Conservation (phyloP, 208 protist species). For the Leishmania martiniquensis region DNA sequence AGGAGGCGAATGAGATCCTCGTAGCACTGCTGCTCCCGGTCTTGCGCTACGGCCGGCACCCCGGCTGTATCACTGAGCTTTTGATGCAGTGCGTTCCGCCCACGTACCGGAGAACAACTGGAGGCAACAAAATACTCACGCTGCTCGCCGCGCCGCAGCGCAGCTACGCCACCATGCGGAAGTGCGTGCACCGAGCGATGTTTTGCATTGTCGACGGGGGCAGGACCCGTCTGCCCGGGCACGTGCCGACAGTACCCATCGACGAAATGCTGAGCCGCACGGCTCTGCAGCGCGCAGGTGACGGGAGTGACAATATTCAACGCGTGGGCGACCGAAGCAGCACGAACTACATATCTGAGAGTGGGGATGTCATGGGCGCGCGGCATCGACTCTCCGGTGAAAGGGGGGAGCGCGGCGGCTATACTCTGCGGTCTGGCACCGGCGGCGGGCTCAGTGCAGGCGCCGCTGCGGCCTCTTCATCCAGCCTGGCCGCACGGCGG, state of each 20-base stretch:
- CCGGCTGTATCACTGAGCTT: slow-evolving; percentile 37
- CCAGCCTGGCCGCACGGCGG: not conserved
- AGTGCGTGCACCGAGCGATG: slow-evolving; percentile 47
- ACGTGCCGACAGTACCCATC: slow-evolving; percentile 49
- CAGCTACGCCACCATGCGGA: slow-evolving; percentile 58
- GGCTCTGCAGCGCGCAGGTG: slow-evolving; percentile 12
- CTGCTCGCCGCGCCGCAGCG: slow-evolving; percentile 77
- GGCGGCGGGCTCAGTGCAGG: not conserved
- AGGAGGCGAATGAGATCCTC: slow-evolving; percentile 84
- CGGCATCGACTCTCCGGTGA: not conserved
- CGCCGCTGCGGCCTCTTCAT: not conserved
- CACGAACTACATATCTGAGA: not conserved
- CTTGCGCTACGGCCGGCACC: slow-evolving; percentile 52
- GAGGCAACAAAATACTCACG: slow-evolving; percentile 67
- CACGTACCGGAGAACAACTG: slow-evolving; percentile 22
- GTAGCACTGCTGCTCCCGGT: slow-evolving; percentile 76
- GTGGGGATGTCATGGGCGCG: not conserved
- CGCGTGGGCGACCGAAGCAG: not conserved
- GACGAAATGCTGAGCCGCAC: slow-evolving; percentile 45
- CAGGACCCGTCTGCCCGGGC: slow-evolving; percentile 66
- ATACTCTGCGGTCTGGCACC: not conserved
- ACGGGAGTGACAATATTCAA: slow-evolving; percentile 3
- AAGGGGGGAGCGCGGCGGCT: too few species aligned
- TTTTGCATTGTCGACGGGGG: slow-evolving; percentile 58
- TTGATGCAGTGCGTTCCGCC: slow-evolving; percentile 50